Percentiles rank a stretch among this genome's conserved stretches.
These are phyloP conservation scores for Triangularia verruculosa DNA, from an alignment of 2,329 filamentous ascomycete species.

Conservation along the genomic window DNA sequence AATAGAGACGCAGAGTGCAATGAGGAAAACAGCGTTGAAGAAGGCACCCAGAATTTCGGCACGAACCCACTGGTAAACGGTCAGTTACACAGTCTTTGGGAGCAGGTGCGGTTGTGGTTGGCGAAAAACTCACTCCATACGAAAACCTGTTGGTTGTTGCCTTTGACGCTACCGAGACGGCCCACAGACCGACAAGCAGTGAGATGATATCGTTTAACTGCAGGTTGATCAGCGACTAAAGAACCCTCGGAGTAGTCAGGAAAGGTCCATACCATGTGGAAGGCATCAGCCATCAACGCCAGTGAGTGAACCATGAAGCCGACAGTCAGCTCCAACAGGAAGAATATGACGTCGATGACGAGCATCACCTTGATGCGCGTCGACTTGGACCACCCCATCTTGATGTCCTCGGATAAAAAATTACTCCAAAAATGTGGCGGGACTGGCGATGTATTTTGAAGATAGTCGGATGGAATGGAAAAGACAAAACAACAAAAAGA, in stretches of 20 bases:
- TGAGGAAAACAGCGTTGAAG: slow-evolving; percentile 95
- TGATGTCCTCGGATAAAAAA: slow-evolving; percentile 15
- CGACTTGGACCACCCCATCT: slow-evolving; percentile 87
- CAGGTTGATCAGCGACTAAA: slow-evolving; percentile 20
- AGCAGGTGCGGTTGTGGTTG: not conserved
- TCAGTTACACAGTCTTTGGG: not conserved
- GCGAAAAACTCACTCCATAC: slow-evolving; percentile 71
- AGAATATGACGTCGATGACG: slow-evolving; percentile 84
- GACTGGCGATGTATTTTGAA: not conserved
- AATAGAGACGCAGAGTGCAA: slow-evolving; percentile 93
- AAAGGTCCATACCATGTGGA: slow-evolving; percentile 74
- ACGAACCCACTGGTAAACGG: slow-evolving; percentile 74
- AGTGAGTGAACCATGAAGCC: slow-evolving; percentile 88
- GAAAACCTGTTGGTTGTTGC: slow-evolving; percentile 89
- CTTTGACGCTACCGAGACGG: slow-evolving; percentile 82
- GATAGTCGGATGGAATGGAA: not conserved
- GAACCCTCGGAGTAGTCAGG: not conserved
- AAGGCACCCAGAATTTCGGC: slow-evolving; percentile 95
- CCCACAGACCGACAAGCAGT: slow-evolving; percentile 88
- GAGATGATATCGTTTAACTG: slow-evolving; percentile 97
- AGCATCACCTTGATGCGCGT: slow-evolving; percentile 91
- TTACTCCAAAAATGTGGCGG: not conserved
- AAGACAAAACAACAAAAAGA: not conserved
- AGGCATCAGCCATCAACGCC: slow-evolving; percentile 92
- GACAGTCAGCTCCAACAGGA: slow-evolving; percentile 80